Base-by-base conservation (phyloP, 495 filamentous ascomycete species). In the Tuber calosporum region DNA sequence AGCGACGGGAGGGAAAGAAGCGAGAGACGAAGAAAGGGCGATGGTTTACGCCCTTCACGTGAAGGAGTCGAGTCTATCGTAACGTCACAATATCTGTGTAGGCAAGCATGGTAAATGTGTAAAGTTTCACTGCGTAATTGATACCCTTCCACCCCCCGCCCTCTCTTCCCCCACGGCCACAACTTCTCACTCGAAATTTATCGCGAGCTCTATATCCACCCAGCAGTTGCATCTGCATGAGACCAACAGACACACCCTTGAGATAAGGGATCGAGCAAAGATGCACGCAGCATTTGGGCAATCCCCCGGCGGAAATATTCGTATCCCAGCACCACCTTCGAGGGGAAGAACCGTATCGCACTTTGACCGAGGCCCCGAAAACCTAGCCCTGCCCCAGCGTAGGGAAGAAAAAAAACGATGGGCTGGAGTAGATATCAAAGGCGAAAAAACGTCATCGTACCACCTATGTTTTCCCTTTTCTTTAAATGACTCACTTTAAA, bases 1-100 rank as follows among this genome's bases (percentile, higher is more conserved):
- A 62, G 53, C 53, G n/a, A 30, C 48, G n/a, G 48, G 48, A 58
- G 48, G 22, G n/a, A 26, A 58, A 58, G 48, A 58, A 58, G 48
- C 48, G n/a, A 58, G 48, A 58, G n/a, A 58, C n/a, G 53, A 62
- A 62, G 11, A 22, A 62, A 62, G n/a, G 26, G n/a, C 15, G 45
- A 53, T 53, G 26, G 26, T 53, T 53, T 53, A 22, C 22, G 53
- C 11, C 53, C 53, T 30, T 30, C 53, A 62, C 53, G 53, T 30
- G 53, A 62, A 62, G 53, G 53, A 62, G 30, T 30, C 13, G 53
- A 30, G 53, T 30, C 53, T 30, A 30, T 3, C 26, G 11, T 62
- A 30, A 13, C 26, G 11, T 62, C n/a, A 62, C n/a, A 30, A 30
- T 2, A 30, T 6, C 26, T 1, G 53, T 30, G n/a, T n/a, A 5